Percentiles rank a stretch among this genome's conserved stretches.
phyloP scores from a whole-genome alignment of 179 eudicot genomes.

The Patellifolia procumbens region DNA sequence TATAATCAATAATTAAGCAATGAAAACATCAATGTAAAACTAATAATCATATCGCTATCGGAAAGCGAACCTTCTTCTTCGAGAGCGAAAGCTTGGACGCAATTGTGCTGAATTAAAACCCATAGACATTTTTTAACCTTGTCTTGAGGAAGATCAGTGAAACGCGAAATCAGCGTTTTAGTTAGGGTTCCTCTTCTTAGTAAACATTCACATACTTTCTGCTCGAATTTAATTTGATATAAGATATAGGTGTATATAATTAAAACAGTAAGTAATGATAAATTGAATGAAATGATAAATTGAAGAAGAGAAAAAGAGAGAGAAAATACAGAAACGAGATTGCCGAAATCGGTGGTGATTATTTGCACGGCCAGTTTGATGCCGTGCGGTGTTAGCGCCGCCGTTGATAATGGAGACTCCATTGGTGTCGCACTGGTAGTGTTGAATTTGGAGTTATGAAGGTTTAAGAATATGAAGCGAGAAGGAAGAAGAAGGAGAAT shows the following conservation, averaged over 20 bases:
- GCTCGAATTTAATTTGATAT: slow-evolving; percentile 14
- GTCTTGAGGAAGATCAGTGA: slow-evolving; percentile 20
- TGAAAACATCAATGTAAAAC: not conserved
- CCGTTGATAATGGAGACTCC: not conserved
- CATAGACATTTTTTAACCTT: slow-evolving; percentile 31
- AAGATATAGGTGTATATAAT: not conserved
- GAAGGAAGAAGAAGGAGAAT: not conserved
- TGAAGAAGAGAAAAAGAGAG: not conserved
- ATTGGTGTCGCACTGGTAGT: not conserved
- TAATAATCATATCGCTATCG: not conserved
- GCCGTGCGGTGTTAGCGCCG: slow-evolving; percentile 55
- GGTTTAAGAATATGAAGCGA: not conserved
- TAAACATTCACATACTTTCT: slow-evolving; percentile 93
- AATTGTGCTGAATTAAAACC: slow-evolving; percentile 79
- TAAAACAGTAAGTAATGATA: not conserved
- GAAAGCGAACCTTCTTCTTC: slow-evolving; percentile 55
- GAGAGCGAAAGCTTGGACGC: slow-evolving; percentile 79
- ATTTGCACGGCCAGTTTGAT: slow-evolving; percentile 75
- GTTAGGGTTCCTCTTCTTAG: slow-evolving; percentile 68
- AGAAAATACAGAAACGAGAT: slow-evolving; percentile 56
- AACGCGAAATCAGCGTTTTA: slow-evolving; percentile 34
- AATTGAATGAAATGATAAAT: no score
- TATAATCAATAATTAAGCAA: no score
- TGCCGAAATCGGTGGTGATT: slow-evolving; percentile 70
- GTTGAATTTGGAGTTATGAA: not conserved